phyloP scores from a whole-genome alignment of 192 early-diverging fungal genomes.

The Gonapodya prolifera region DNA sequence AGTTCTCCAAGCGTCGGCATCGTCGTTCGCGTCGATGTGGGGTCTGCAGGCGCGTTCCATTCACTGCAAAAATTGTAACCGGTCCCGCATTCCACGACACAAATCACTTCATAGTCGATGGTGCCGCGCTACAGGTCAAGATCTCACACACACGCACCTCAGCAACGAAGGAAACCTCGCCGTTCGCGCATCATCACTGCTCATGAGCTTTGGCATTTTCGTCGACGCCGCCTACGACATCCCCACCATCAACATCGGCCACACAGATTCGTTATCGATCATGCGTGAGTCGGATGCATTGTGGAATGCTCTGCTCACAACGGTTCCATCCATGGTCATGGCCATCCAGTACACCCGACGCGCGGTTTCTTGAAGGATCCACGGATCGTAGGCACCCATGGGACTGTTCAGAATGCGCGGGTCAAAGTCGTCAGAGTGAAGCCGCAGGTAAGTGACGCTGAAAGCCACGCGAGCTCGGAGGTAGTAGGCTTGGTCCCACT shows the following conservation, averaged over 20 bases:
- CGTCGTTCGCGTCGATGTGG: background rate
- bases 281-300: no score
- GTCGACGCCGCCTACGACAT: background rate
- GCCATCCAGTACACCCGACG: background rate
- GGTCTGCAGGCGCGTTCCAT: background rate
- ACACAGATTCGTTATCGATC: no score
- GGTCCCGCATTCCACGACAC: no score
- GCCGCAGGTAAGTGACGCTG: background rate
- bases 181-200: background rate
- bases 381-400: background rate
- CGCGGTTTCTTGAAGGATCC: background rate
- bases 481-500: background rate
- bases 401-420: background rate
- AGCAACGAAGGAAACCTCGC: background rate
- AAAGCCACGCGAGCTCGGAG: background rate
- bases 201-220: background rate
- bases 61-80: no score
- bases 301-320: no score
- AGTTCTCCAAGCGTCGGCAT: background rate
- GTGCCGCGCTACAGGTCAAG: no score
- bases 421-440: background rate
- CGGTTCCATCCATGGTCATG: background rate
- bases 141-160: background rate
- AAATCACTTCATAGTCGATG: no score
- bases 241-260: no score